A percentile compares a stretch with the other conserved stretches of the same genome.
phyloP scores from a whole-genome alignment of 2,329 filamentous ascomycete species.

The Verticillium longisporum region DNA sequence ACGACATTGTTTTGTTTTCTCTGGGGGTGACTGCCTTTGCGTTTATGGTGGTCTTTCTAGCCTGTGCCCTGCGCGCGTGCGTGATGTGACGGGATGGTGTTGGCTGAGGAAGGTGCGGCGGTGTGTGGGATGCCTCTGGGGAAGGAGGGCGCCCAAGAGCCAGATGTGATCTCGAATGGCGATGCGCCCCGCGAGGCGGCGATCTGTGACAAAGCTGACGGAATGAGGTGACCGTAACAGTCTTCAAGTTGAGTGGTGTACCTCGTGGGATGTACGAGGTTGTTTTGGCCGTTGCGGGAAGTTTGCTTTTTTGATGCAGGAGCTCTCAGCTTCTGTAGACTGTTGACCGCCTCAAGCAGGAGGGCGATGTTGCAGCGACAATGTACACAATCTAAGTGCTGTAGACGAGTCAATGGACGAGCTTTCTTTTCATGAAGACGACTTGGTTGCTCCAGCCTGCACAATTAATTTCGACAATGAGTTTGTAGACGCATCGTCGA shows the following conservation, averaged over 20 bases:
- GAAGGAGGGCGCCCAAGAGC: neutral
- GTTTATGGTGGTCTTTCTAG: neutral
- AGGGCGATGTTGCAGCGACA: neutral
- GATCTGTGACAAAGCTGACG: neutral
- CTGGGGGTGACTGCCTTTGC: neutral
- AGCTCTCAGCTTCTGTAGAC: neutral
- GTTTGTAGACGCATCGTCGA: neutral
- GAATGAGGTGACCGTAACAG: neutral
- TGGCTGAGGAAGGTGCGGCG: too few species aligned
- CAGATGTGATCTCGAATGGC: neutral
- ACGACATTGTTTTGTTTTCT: slow-evolving; percentile 1
- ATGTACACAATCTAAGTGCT: neutral
- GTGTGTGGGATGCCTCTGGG: too few species aligned
- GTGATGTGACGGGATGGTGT: too few species aligned
- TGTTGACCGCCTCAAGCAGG: neutral
- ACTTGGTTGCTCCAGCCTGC: too few species aligned
- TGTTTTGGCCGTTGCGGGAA: neutral
- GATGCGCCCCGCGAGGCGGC: neutral
- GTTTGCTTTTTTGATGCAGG: neutral
- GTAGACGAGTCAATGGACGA: neutral
- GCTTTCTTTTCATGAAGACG: neutral
- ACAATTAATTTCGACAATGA: neutral
- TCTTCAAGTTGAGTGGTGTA: too few species aligned
- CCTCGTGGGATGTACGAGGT: too few species aligned
- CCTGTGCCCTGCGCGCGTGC: too few species aligned